Percentiles rank a stretch among this genome's conserved stretches.
These are phyloP conservation scores for Dinochytrium kinnereticum DNA, from an alignment of 371 early-diverging fungal genomes.

Conservation along the genomic window DNA sequence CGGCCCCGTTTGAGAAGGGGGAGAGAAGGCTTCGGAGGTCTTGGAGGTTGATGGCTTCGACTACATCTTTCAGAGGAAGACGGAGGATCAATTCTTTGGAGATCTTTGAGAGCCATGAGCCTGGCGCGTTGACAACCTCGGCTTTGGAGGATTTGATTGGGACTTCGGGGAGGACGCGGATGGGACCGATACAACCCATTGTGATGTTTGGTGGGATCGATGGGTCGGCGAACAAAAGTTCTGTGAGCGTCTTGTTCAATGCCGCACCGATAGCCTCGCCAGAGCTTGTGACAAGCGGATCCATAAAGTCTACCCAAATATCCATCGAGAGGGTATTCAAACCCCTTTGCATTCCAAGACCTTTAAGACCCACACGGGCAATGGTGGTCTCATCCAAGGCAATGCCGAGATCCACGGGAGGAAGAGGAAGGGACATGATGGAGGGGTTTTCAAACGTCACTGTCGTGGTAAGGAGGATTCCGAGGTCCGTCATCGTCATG, in stretches of 20 bases:
- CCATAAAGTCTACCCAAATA: constrained; percentile 20
- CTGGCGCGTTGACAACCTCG: constrained; percentile 18
- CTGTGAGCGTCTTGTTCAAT: not conserved
- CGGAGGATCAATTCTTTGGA: constrained; percentile 23
- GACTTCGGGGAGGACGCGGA: constrained; percentile 1
- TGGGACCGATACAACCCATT: not conserved
- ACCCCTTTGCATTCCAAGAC: not conserved
- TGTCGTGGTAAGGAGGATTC: constrained; percentile 14
- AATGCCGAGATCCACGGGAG: constrained; percentile 17
- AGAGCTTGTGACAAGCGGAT: constrained; percentile 1
- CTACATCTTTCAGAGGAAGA: constrained; percentile 24
- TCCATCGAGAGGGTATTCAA: constrained; percentile 11
- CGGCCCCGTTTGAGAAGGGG: constrained; percentile 5
- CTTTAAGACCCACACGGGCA: constrained; percentile 12
- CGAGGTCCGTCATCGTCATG: constrained; percentile 29
- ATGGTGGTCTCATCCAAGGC: constrained; percentile 19
- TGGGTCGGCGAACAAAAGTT: not conserved
- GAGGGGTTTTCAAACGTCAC: constrained; percentile 36
- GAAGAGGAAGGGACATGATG: constrained; percentile 18
- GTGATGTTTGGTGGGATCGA: not conserved
- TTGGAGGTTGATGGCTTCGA: constrained; percentile 22
- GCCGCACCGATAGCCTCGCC: constrained; percentile 1
- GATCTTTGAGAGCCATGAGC: constrained; percentile 21
- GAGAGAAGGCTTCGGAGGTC: not conserved
- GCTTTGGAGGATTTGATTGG: constrained; percentile 12